Conservation (phyloP, 148 eudicot species). For the Rhododendron griersonianum region DNA sequence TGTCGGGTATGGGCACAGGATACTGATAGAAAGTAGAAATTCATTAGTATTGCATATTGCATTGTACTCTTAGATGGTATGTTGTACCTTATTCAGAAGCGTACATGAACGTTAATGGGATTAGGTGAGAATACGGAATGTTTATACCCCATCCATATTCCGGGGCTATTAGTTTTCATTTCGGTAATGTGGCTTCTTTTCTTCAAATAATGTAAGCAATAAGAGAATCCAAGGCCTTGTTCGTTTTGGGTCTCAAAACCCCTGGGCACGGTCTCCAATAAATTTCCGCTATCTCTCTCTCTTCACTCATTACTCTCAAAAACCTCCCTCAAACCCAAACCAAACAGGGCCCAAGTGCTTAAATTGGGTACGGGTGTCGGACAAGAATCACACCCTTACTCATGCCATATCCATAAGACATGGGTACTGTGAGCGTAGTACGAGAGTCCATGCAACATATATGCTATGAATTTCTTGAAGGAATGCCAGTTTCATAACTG, state of each 20-base stretch:
- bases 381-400: not conserved
- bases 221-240: not conserved
- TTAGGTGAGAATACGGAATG: not conserved
- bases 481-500: not conserved
- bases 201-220: not conserved
- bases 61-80: not conserved
- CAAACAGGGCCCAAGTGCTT: not conserved
- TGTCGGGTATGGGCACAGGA: not conserved
- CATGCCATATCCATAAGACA: not conserved
- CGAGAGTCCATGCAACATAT: not conserved
- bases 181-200: not conserved
- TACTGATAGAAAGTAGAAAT: not conserved
- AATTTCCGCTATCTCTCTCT: too few species aligned
- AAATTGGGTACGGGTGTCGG: not conserved
- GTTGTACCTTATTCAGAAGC: not conserved
- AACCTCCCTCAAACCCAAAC: too few species aligned
- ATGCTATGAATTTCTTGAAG: not conserved
- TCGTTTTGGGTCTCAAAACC: too few species aligned
- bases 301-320: too few species aligned
- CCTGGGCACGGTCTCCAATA: too few species aligned
- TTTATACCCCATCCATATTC: not conserved
- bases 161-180: not conserved
- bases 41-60: not conserved
- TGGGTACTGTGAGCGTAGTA: not conserved
- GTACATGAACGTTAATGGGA: not conserved